phyloP scores from a whole-genome alignment of 164 flowering plant species.

The Piper betle region DNA sequence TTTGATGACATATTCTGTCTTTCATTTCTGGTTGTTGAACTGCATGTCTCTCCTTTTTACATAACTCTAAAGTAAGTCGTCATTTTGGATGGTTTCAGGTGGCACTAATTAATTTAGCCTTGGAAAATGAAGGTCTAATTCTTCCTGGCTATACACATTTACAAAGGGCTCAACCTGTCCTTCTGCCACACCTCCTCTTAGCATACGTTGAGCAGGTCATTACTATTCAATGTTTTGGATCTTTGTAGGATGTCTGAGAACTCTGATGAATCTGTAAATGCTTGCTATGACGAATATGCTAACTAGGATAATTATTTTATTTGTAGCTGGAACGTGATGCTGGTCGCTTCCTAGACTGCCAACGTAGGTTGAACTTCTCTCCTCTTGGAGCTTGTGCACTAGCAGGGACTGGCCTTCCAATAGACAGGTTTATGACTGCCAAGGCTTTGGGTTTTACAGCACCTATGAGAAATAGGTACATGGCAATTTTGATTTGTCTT shows the following conservation, averaged over 20 bases:
- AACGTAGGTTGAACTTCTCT: slow-evolving; percentile 64
- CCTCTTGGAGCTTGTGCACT: slow-evolving; percentile 98
- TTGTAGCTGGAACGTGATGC: slow-evolving; percentile 93
- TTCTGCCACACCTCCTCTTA: slow-evolving; percentile 78
- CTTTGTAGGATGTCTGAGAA: neutral
- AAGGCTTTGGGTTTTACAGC: slow-evolving; percentile 73
- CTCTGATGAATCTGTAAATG: neutral
- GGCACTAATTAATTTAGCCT: slow-evolving; percentile 60
- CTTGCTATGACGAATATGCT: neutral
- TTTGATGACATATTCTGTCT: neutral
- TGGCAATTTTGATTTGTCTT: neutral
- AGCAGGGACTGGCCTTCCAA: slow-evolving; percentile 98
- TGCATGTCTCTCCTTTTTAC: neutral
- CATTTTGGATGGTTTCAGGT: slow-evolving; percentile 25
- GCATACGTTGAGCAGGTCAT: slow-evolving; percentile 95
- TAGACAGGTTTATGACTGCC: slow-evolving; percentile 91
- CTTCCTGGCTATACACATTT: slow-evolving; percentile 98
- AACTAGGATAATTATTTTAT: slow-evolving; percentile 5
- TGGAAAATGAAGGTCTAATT: slow-evolving; percentile 61
- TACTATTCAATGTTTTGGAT: neutral
- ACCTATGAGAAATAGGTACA: slow-evolving; percentile 92
- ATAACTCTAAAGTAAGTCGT: too few relatives aligned
- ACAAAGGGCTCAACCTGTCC: slow-evolving; percentile 94
- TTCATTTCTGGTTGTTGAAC: neutral
- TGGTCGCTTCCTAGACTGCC: slow-evolving; percentile 71